phyloP scores from a whole-genome alignment of 2,329 filamentous ascomycete genomes.

The Aspergillus nomiae region DNA sequence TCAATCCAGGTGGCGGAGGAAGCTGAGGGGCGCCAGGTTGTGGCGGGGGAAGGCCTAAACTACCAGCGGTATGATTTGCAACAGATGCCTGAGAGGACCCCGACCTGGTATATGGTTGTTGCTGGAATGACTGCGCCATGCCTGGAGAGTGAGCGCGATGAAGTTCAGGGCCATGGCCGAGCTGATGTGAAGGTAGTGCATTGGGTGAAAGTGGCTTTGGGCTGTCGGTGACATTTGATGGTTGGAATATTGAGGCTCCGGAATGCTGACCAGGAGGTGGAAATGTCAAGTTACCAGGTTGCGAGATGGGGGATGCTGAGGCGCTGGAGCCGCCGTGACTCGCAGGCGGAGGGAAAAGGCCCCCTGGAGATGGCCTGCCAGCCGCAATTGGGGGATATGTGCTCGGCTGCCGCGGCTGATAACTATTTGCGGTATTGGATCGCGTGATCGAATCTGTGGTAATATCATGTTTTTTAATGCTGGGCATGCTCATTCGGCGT shows the following conservation, averaged over 20 bases:
- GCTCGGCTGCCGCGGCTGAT: slow-evolving; percentile 67
- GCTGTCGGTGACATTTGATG: slow-evolving; percentile 78
- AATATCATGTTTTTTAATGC: slow-evolving; percentile 71
- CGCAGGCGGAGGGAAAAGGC: slow-evolving; percentile 65
- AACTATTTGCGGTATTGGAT: slow-evolving; percentile 42
- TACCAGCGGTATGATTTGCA: slow-evolving; percentile 25
- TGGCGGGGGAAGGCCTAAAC: slow-evolving; percentile 40
- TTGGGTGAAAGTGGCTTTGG: slow-evolving; percentile 72
- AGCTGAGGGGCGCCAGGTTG: slow-evolving; percentile 45
- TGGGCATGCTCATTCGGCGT: slow-evolving; percentile 60
- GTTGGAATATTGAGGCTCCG: slow-evolving; percentile 66
- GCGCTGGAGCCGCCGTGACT: slow-evolving; percentile 59
- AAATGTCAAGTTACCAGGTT: slow-evolving; percentile 41
- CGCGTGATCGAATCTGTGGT: slow-evolving; percentile 54
- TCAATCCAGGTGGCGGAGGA: slow-evolving; percentile 46
- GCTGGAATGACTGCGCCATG: slow-evolving; percentile 45
- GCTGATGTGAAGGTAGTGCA: slow-evolving; percentile 41
- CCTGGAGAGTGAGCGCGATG: slow-evolving; percentile 48
- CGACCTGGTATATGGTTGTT: slow-evolving; percentile 33
- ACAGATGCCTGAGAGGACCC: slow-evolving; percentile 24
- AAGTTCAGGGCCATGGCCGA: slow-evolving; percentile 38
- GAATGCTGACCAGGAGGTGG: slow-evolving; percentile 41
- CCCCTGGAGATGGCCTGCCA: slow-evolving; percentile 53
- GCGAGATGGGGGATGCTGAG: slow-evolving; percentile 57
- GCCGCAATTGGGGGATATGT: slow-evolving; percentile 75